Evolutionary conservation across 768 basidiomycete species (phyloP), one percentile per base, ranked within the genome.

Genomic region (Boletus pseudo-olivaceus): DNA sequence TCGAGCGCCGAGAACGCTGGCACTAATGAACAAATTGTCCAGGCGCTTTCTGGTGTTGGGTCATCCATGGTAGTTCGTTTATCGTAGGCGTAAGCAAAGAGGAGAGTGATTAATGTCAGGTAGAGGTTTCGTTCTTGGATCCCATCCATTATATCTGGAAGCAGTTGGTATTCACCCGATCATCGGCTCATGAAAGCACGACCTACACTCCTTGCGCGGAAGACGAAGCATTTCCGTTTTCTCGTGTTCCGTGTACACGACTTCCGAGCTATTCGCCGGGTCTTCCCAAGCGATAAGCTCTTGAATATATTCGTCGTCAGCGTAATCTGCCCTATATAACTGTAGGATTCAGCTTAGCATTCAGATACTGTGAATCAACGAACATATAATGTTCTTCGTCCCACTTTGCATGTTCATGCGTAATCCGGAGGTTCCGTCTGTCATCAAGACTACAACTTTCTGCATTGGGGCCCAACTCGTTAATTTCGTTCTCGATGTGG

Each of bases 311-410:
- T 83, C 85, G 59, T 87, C 83, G 49, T 93, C 88, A 47, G 79
- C 83, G 60, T 78, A 92, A 68, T 94, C 91, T 3, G 90, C 90
- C 78, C 91, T 93, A 56, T 15, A 42, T 37, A 47, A 44, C 27
- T 40, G 57, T 23, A 60, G 40, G 44, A 55, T 47, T 38, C 43
- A 39, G 20, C 42, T 33, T 10, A 9, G 46, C n/a, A 20, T 34
- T 23, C 34, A 39, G 11, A 48, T 5, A 42, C 47, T 34, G 48
- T 33, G 42, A 51, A 82, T 12, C 20, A 33, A 71, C 69, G 49
- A 69, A 91, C 91, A 91, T 85, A 66, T 93, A 93, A 71, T 93
- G 76, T 62, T 92, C 90, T 62, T 83, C 84, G 61, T 93, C 85
- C 80, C 85, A 94, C 70, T 91, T 92, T 30, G 78, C 75, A 37